Evolutionary conservation across 176 grass and related monocot species (phyloP).

Genomic region (Microstegium vimineum): DNA sequence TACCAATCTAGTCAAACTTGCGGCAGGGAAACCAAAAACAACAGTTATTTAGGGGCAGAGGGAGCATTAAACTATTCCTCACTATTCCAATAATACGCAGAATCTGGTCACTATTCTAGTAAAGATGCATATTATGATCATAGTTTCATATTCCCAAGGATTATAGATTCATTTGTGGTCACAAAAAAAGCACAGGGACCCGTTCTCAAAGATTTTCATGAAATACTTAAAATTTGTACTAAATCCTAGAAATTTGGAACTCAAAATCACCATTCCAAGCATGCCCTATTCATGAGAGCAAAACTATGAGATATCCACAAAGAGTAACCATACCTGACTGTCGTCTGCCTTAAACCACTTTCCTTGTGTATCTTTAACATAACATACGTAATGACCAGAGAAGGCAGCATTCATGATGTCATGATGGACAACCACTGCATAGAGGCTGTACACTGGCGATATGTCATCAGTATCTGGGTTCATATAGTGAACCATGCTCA

Average conservation of each 20-base stretch:
- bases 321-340: constrained; percentile 54
- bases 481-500: constrained; percentile 69
- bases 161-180: not conserved
- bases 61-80: not conserved
- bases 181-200: not conserved
- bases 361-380: constrained; percentile 74
- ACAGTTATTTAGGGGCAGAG: no score
- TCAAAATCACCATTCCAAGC: not conserved
- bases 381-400: constrained; percentile 96
- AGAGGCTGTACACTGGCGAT: constrained; percentile 74
- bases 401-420: constrained; percentile 85
- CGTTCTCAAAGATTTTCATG: not conserved
- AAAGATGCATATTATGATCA: not conserved
- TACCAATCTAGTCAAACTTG: no score
- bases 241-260: not conserved
- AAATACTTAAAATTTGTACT: not conserved
- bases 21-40: no score
- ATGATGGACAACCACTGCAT: constrained; percentile 89
- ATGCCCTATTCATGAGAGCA: not conserved
- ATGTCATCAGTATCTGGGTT: constrained; percentile 51
- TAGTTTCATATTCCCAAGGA: not conserved
- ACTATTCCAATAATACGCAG: not conserved
- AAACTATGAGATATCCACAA: not conserved
- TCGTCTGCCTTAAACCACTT: constrained; percentile 95
- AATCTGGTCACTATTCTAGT: not conserved